phyloP scores from a whole-genome alignment of 768 basidiomycete species.

The Rickenella mellea region DNA sequence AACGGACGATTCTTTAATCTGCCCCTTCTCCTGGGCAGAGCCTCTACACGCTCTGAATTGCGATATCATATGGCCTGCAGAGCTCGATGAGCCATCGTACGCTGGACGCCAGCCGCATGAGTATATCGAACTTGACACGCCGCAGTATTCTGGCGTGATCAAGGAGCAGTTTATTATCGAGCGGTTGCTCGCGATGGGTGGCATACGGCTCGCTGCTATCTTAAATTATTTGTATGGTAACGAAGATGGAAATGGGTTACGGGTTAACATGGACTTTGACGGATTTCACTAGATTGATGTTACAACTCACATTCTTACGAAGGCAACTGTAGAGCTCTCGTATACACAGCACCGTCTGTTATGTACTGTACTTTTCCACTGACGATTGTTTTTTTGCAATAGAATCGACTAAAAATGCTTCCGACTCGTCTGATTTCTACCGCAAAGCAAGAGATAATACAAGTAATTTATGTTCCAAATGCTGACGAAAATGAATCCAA shows the following conservation, averaged over 20 bases:
- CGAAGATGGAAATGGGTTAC: not conserved
- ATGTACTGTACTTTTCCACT: no score
- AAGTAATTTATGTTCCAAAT: no score
- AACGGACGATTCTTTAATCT: constrained; percentile 49
- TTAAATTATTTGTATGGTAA: constrained; percentile 67
- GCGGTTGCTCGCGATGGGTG: constrained; percentile 73
- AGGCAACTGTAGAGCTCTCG: no score
- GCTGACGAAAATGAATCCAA: no score
- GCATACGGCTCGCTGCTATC: constrained; percentile 73
- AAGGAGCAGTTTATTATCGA: constrained; percentile 63
- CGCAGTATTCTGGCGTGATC: constrained; percentile 67
- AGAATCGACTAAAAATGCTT: no score
- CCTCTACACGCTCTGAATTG: constrained; percentile 75
- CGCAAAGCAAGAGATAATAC: no score
- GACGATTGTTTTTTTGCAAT: no score
- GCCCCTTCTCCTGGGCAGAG: constrained; percentile 73
- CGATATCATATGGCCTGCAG: constrained; percentile 69
- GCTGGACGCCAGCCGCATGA: constrained; percentile 13
- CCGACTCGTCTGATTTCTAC: no score
- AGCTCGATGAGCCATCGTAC: constrained; percentile 46
- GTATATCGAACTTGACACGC: constrained; percentile 74
- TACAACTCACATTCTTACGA: no score
- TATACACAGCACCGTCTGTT: no score
- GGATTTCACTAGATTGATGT: no score
- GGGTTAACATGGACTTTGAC: no score